phyloP scores from a whole-genome alignment of 768 basidiomycete genomes.

The Tulasnella calospora region DNA sequence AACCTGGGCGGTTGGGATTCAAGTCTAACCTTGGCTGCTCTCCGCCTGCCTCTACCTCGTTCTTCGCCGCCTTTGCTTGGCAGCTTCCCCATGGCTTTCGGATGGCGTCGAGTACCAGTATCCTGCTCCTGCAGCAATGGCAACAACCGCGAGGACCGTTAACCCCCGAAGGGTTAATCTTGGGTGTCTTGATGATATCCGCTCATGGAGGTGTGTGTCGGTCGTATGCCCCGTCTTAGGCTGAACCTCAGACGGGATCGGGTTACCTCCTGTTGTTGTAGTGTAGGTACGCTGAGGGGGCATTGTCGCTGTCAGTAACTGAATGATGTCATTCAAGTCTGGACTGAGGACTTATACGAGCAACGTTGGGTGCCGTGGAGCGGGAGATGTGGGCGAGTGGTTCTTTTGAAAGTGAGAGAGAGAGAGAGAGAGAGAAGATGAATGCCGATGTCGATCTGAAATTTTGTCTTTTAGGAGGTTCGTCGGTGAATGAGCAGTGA shows the following conservation, averaged over 20 bases:
- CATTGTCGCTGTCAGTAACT: background rate
- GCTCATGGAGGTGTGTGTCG: background rate
- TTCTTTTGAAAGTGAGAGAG: background rate
- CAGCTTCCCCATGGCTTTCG: background rate
- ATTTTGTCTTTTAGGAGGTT: too few relatives aligned
- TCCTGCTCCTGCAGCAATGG: slow-evolving; percentile 4
- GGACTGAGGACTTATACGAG: slow-evolving; percentile 9
- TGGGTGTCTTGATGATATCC: background rate
- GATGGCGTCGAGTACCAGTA: slow-evolving; percentile 16
- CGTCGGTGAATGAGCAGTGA: too few relatives aligned
- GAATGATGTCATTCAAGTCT: background rate
- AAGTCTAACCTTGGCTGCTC: background rate
- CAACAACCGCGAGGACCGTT: background rate
- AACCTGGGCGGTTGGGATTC: background rate
- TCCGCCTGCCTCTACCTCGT: slow-evolving; percentile 10
- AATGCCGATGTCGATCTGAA: background rate
- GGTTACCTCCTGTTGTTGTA: background rate
- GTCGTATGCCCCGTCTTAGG: background rate
- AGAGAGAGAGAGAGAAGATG: background rate
- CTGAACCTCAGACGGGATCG: background rate
- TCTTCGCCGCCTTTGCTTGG: slow-evolving; percentile 3
- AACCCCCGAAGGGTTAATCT: background rate
- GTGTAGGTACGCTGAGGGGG: background rate
- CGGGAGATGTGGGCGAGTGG: background rate
- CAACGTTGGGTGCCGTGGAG: background rate